These are phyloP conservation scores for Gomphus sp. DNA, from an alignment of 1,284 basidiomycete species.

Conservation along the genomic window DNA sequence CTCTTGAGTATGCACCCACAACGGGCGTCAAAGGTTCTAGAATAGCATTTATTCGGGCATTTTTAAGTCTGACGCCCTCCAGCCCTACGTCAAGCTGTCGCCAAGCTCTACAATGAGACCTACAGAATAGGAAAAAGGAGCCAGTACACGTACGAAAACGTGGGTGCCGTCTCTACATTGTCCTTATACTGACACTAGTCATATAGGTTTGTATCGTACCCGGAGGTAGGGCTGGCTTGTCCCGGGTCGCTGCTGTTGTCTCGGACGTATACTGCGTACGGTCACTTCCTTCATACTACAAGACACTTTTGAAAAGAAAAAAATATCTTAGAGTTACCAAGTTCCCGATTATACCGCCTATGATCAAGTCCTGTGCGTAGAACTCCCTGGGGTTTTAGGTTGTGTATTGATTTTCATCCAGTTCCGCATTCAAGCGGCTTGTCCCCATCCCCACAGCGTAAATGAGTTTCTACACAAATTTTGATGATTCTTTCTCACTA, in stretches of 20 bases:
- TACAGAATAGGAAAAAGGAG: constrained; percentile 75
- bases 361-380: constrained; percentile 12
- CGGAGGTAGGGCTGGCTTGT: constrained; percentile 82
- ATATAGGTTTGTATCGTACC: constrained; percentile 72
- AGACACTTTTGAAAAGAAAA: constrained; percentile 4
- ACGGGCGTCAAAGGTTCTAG: constrained; percentile 74
- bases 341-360: constrained; percentile 75
- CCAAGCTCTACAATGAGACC: constrained; percentile 79
- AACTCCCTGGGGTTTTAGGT: not conserved
- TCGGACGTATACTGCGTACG: constrained; percentile 72
- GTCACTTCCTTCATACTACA: constrained; percentile 6
- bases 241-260: constrained; percentile 85
- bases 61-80: constrained; percentile 12
- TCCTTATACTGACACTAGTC: not conserved
- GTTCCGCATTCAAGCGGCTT: constrained; percentile 69
- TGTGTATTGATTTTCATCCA: constrained; percentile 53
- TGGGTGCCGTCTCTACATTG: constrained; percentile 21
- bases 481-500: constrained; percentile 5
- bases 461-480: constrained; percentile 24
- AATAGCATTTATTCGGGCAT: constrained; percentile 10
- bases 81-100: constrained; percentile 64
- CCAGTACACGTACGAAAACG: constrained; percentile 84
- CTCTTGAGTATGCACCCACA: constrained; percentile 89
- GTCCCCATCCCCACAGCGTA: constrained; percentile 85
- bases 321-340: constrained; percentile 54